Percentiles rank a stretch among this genome's conserved stretches.
Conservation (phyloP, 225 moss, liverwort and hornwort genomes). For the Rhytidiadelphus loreus region DNA sequence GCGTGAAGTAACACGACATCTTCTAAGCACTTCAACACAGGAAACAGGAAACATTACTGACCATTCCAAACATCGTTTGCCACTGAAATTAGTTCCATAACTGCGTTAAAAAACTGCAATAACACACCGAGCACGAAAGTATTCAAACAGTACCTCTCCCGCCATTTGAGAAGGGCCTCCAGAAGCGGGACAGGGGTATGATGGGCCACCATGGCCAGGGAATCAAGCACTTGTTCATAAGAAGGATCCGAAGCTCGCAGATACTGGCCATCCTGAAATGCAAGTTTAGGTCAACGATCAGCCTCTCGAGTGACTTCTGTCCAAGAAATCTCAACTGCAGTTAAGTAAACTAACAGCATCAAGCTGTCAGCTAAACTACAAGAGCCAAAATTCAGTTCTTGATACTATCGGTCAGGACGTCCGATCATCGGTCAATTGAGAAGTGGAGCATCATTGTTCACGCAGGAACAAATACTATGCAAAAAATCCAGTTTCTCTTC, state of each 20-base stretch:
- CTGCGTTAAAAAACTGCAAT: neutral
- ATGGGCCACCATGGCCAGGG: slow-evolving; percentile 97
- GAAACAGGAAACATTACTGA: neutral
- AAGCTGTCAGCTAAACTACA: neutral
- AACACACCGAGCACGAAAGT: neutral
- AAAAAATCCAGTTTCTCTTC: neutral
- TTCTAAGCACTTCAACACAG: neutral
- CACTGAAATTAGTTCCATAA: neutral
- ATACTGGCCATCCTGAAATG: slow-evolving; percentile 94
- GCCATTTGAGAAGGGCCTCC: slow-evolving; percentile 95
- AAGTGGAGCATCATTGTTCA: neutral
- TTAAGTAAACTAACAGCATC: neutral
- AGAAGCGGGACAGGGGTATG: slow-evolving; percentile 92
- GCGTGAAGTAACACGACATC: neutral
- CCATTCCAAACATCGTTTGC: neutral
- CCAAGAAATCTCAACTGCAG: neutral
- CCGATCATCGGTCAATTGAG: neutral
- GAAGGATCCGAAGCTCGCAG: slow-evolving; percentile 95
- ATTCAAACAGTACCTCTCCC: slow-evolving; percentile 58
- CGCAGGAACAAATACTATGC: neutral
- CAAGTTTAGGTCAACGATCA: slow-evolving; percentile 9
- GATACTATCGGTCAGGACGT: neutral
- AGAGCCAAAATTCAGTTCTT: neutral
- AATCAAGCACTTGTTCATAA: slow-evolving; percentile 97
- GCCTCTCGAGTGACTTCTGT: neutral